Percentiles rank a stretch among this genome's conserved stretches.
These are phyloP conservation scores for Curvularia sp. DNA, from an alignment of 2,329 filamentous ascomycete species.

Conservation along the genomic window DNA sequence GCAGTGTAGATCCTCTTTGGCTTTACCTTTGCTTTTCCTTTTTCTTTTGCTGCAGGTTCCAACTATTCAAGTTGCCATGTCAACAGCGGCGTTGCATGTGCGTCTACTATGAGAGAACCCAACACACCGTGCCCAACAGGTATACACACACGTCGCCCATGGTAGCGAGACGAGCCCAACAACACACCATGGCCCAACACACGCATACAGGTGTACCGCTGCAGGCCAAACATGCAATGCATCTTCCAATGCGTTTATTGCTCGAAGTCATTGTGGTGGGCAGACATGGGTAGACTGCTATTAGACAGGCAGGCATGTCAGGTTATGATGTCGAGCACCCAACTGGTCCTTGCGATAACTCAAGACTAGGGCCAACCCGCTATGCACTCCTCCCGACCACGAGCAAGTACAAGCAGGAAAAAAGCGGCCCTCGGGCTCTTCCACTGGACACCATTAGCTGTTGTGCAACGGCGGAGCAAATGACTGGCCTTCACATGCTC, in stretches of 20 bases:
- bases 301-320: neutral
- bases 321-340: neutral
- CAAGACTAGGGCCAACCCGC: neutral
- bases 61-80: constrained; percentile 1
- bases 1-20: neutral
- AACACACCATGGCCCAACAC: neutral
- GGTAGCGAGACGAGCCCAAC: neutral
- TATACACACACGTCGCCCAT: neutral
- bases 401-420: neutral
- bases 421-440: neutral
- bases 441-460: neutral
- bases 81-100: neutral
- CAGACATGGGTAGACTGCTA: neutral
- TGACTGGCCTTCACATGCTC: neutral
- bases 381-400: neutral
- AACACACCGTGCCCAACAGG: neutral
- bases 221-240: neutral
- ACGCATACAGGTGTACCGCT: neutral
- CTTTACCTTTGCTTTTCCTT: neutral
- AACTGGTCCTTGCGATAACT: neutral
- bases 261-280: neutral
- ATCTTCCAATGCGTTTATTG: neutral
- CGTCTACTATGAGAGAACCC: neutral
- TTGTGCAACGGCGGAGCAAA: neutral
- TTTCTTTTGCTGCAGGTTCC: neutral